These are phyloP conservation scores for Liriodendron chinense DNA, from an alignment of 164 flowering plant species.

Conservation along the genomic window DNA sequence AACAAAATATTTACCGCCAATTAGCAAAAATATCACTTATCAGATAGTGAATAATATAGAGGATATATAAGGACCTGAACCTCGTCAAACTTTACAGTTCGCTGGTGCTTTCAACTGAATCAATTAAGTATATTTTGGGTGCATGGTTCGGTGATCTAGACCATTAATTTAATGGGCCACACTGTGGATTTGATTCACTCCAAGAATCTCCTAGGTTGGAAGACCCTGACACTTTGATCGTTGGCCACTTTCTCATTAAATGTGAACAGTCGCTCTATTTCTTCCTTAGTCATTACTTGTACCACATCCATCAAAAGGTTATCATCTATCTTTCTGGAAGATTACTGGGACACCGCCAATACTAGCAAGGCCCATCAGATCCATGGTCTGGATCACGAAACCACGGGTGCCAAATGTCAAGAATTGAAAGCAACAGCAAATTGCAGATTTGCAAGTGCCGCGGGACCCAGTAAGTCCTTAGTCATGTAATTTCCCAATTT, in stretches of 20 bases:
- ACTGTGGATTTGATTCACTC: background rate
- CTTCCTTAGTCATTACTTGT: background rate
- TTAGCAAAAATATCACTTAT: conserved; percentile 2
- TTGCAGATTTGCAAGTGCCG: background rate
- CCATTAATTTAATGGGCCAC: background rate
- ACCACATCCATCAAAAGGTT: background rate
- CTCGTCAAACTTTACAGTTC: background rate
- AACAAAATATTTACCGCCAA: conserved; percentile 4
- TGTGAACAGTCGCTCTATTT: background rate
- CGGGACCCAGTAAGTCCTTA: background rate
- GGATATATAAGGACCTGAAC: background rate
- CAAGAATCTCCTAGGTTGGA: background rate
- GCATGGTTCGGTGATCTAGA: background rate
- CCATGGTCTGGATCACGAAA: background rate
- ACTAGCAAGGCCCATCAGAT: background rate
- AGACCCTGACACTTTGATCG: background rate
- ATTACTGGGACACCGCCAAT: too few relatives aligned
- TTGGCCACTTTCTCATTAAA: background rate
- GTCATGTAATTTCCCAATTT: background rate
- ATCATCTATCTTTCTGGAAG: too few relatives aligned
- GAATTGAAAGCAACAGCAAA: background rate
- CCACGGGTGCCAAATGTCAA: background rate
- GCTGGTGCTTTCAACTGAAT: background rate
- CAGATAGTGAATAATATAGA: background rate
- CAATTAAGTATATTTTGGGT: too few relatives aligned